Percentiles rank a stretch among this genome's conserved stretches.
phyloP scores from a whole-genome alignment of 2,329 filamentous ascomycete genomes.

The Aulographum hederae region DNA sequence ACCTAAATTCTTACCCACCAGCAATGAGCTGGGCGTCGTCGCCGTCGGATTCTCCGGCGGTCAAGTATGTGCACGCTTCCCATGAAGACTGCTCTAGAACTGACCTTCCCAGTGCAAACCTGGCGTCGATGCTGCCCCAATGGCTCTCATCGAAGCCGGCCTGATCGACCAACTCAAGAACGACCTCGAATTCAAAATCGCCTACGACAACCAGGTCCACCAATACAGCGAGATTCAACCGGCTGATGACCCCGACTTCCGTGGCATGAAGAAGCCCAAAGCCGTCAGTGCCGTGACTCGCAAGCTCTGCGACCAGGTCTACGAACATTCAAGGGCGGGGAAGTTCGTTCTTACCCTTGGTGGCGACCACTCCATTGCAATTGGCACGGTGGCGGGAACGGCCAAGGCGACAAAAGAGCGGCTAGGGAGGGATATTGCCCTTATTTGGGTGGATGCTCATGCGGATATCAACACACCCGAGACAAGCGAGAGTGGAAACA shows the following conservation, averaged over 20 bases:
- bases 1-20: constrained; percentile 62
- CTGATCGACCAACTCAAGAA: constrained; percentile 67
- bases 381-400: constrained; percentile 77
- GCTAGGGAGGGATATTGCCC: constrained; percentile 64
- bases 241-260: constrained; percentile 54
- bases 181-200: constrained; percentile 75
- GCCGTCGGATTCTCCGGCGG: constrained; percentile 94
- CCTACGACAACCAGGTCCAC: constrained; percentile 70
- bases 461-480: constrained; percentile 96
- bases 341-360: constrained; percentile 84
- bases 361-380: constrained; percentile 91
- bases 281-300: constrained; percentile 73
- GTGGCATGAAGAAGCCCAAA: constrained; percentile 85
- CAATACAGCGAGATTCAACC: constrained; percentile 62
- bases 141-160: constrained; percentile 73
- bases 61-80: constrained; percentile 43
- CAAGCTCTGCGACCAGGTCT: constrained; percentile 66
- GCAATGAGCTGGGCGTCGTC: constrained; percentile 72
- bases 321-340: constrained; percentile 65
- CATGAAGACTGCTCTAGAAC: constrained; percentile 1
- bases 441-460: constrained; percentile 98
- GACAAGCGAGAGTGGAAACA: constrained; percentile 74
- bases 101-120: constrained; percentile 49
- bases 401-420: constrained; percentile 76
- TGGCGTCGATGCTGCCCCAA: constrained; percentile 80